Base-by-base conservation (phyloP, 1,284 basidiomycete species). In the Fomitopsis betulina region DNA sequence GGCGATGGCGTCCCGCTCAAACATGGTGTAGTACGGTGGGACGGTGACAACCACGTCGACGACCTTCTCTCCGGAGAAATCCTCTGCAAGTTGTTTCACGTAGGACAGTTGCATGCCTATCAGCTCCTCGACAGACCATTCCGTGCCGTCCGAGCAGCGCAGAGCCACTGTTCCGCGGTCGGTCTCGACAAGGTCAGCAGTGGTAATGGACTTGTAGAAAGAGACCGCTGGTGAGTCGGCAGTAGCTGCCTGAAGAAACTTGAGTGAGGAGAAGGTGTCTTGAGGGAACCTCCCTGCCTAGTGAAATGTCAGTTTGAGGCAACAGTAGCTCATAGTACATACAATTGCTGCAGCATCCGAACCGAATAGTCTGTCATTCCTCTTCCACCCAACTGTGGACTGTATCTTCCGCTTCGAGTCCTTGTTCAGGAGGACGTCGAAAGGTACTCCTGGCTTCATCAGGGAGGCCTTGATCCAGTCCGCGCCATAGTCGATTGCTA, bases 331-430 rank as follows among this genome's bases (percentile, higher is more conserved):
- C 15, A 42, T 58, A n/a, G 10, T 25, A 83, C 89, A 67, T 70
- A 96, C 94, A 62, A 96, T 75, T 72, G 89, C 91, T 66, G 86
- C 88, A 5, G 93, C 95, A 71, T 98, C 95, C 33, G 83, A 78
- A 4, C 94, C 94, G 75, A 98, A 96, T 37, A 96, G 75, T 58
- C 95, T 80, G 69, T 98, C 96, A 17, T 86, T 84, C 63, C 83
- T 83, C 76, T 93, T 96, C 91, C 91, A 96, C 33, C 82, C 89
- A 0, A 98, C 91, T 1, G 89, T 86, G 23, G 92, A 86, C 66
- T 91, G 89, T 55, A 98, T 94, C 77, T 99, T 99, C 63, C 96
- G 83, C 77, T 98, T 98, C 42, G 94, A 96, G 73, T 98, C 96
- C 71, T 93, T 92, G 76, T 97, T 96, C 53, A 99, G 79, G 37